phyloP scores from a whole-genome alignment of 345 rosid species.

The Dipteronia dyeriana region DNA sequence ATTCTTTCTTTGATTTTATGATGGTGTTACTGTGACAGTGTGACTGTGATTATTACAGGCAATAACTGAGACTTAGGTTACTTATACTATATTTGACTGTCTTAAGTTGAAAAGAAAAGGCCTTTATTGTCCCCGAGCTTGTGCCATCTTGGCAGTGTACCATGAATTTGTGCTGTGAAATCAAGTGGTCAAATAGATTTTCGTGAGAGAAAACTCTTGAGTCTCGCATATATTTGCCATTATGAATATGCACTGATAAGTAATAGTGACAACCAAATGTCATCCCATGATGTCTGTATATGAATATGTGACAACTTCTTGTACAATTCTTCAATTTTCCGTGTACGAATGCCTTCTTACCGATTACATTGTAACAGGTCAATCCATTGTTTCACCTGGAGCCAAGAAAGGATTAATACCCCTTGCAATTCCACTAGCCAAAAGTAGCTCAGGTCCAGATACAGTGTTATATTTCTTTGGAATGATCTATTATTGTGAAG shows the following conservation, averaged over 20 bases:
- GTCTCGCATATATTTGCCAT: neutral
- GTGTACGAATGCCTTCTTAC: too few species aligned
- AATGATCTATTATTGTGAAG: constrained; percentile 1
- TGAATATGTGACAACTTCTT: neutral
- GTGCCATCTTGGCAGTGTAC: neutral
- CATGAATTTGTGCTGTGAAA: neutral
- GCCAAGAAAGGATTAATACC: constrained; percentile 73
- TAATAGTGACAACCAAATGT: neutral
- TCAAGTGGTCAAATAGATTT: neutral
- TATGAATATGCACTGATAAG: neutral
- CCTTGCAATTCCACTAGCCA: constrained; percentile 66
- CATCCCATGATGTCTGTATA: neutral
- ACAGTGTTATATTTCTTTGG: constrained; percentile 7
- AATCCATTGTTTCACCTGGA: constrained; percentile 70
- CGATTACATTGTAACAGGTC: constrained; percentile 42
- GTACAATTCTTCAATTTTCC: too few species aligned
- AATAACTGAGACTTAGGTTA: too few species aligned
- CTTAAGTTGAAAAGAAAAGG: neutral
- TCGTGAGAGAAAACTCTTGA: neutral
- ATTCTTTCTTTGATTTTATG: neutral
- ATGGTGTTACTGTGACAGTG: neutral
- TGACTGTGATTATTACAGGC: neutral
- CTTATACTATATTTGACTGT: too few species aligned
- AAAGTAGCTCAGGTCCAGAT: constrained; percentile 53
- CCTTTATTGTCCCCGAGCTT: neutral